Evolutionary conservation across 257 asterid species (phyloP), one percentile per base, ranked within the genome.

Genomic region (Salvia rosmarinus): DNA sequence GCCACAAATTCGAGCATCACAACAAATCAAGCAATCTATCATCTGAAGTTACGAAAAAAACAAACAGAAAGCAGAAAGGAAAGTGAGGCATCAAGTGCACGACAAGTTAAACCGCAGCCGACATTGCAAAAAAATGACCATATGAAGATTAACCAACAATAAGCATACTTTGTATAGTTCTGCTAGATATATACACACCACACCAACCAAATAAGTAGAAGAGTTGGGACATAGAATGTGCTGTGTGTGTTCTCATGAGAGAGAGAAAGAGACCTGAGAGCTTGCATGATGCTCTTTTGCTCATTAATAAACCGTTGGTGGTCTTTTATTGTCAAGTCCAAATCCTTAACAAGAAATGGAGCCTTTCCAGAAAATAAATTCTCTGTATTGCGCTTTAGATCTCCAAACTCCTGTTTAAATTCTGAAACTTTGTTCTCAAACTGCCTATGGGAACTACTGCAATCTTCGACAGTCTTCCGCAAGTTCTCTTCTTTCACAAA

Each of bases 231-330:
- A 70, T 28, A 68, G 56, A 39, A 63, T 1, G 16, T 57, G 28
- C 4, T 39, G 35, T 13, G 78, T 37, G 67, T 0, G 72, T 55
- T 49, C 3, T 39, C 25, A 49, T 21, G 60, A 13, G 56, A 75
- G 80, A 57, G 59, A 46, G 70, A 43, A 77, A 61, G 62, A 40
- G 64, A 95, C 99, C 99, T 88, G 73, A 95, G 83, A 73, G 96
- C 89, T 82, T 87, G 97, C 98, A 95, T 87, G 75, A 95, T 91
- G 84, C 97, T 87, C 79, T 87, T 85, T 76, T 95, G 99, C 86
- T 91, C 97, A 79, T 75, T 82, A 71, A 82, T 81, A 70, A 81
- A 80, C 62, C 77, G 79, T 76, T 87, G 98, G 73, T 82, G 96
- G 52, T 88, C 96, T 70, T 85, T 87, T 44, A 95, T 82, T 39